Percentiles rank a stretch among this genome's conserved stretches.
These are phyloP conservation scores for Phyllosticta capitalensis DNA, from an alignment of 2,329 filamentous ascomycete genomes.

Conservation along the genomic window DNA sequence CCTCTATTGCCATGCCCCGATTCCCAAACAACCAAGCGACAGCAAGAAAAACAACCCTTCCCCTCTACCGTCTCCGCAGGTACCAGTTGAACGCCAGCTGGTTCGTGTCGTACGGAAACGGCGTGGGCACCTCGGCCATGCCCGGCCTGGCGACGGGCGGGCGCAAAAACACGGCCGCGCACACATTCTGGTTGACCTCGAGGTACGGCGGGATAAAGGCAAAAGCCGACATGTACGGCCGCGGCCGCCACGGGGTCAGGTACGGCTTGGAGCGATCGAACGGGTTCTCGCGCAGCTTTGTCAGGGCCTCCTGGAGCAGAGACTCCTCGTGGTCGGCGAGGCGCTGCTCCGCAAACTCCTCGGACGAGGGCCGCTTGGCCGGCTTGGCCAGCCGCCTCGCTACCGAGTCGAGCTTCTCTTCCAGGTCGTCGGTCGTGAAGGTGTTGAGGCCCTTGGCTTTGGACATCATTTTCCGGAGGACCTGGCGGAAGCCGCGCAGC, in stretches of 20 bases:
- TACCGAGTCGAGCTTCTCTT: constrained; percentile 39
- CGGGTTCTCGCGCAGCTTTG: constrained; percentile 57
- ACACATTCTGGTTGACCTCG: constrained; percentile 96
- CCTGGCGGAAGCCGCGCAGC: constrained; percentile 61
- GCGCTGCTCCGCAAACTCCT: constrained; percentile 12
- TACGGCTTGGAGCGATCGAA: constrained; percentile 73
- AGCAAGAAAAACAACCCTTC: neutral
- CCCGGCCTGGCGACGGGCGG: constrained; percentile 86
- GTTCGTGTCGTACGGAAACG: constrained; percentile 60
- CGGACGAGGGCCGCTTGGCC: constrained; percentile 5
- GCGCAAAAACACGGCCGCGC: constrained; percentile 85
- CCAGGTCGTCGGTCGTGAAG: constrained; percentile 30
- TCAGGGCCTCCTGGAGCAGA: constrained; percentile 48
- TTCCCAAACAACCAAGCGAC: too few relatives aligned
- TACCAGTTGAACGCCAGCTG: constrained; percentile 94
- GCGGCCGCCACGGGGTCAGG: constrained; percentile 78
- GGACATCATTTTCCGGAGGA: constrained; percentile 54
- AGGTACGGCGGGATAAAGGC: constrained; percentile 92
- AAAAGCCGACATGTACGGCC: constrained; percentile 81
- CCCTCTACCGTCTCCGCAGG: constrained; percentile 59
- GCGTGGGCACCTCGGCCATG: constrained; percentile 64
- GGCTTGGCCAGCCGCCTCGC: constrained; percentile 12
- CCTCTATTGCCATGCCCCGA: too few relatives aligned
- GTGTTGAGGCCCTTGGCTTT: constrained; percentile 35
- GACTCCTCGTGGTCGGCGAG: constrained; percentile 47